Conservation (phyloP, 2,329 filamentous ascomycete genomes). For the Fusarium stilboides region DNA sequence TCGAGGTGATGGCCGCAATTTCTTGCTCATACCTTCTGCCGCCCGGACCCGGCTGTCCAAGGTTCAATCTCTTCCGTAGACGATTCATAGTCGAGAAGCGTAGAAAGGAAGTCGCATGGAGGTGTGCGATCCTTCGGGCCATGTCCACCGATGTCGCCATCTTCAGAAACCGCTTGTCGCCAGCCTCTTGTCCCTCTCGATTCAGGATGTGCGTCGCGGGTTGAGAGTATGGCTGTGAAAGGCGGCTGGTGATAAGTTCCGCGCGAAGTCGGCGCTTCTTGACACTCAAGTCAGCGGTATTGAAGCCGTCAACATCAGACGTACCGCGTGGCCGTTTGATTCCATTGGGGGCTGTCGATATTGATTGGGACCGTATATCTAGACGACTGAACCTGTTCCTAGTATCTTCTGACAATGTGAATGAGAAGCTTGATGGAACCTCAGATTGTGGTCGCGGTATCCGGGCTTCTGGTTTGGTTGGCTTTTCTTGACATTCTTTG, state of each 20-base stretch:
- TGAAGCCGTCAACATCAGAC: constrained; percentile 73
- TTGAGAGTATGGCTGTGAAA: constrained; percentile 78
- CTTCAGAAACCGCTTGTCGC: constrained; percentile 66
- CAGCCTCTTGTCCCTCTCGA: constrained; percentile 64
- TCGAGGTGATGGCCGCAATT: constrained; percentile 39
- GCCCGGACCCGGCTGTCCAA: constrained; percentile 50
- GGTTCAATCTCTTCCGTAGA: constrained; percentile 63
- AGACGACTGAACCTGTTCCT: constrained; percentile 22
- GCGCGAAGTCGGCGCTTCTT: constrained; percentile 79
- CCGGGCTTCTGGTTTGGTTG: background rate
- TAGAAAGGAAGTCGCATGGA: constrained; percentile 68
- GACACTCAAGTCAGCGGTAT: constrained; percentile 64
- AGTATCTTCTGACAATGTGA: constrained; percentile 24
- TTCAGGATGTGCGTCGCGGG: constrained; percentile 80
- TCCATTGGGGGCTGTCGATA: constrained; percentile 24
- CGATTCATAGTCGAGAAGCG: constrained; percentile 78
- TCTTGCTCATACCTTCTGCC: constrained; percentile 51
- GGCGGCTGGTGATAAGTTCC: constrained; percentile 76
- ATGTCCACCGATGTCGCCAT: constrained; percentile 61
- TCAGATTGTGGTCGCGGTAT: constrained; percentile 8
- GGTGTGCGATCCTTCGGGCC: constrained; percentile 57
- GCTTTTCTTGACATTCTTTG: background rate
- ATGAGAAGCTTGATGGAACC: constrained; percentile 27
- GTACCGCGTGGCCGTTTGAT: constrained; percentile 67
- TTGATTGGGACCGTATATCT: constrained; percentile 16